Evolutionary conservation across 306 rosid species (phyloP).

Genomic region (Trifolium repens): DNA sequence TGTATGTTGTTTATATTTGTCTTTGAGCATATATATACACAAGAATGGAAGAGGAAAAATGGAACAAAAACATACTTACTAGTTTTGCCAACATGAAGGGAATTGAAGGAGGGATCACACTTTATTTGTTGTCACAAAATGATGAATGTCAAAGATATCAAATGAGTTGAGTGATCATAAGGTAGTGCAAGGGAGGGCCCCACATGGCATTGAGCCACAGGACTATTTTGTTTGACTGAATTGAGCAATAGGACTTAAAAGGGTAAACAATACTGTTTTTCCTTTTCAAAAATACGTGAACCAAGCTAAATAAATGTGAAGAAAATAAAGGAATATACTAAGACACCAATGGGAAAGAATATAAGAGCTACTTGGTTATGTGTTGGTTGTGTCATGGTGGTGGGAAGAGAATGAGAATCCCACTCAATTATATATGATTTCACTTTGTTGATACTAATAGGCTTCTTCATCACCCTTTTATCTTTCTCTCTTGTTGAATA

Average conservation of each 20-base stretch:
- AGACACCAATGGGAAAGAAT: constrained; percentile 52
- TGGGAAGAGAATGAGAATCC: constrained; percentile 75
- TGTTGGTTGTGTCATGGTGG: constrained; percentile 33
- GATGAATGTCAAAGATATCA: constrained; percentile 47
- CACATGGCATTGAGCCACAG: constrained; percentile 50
- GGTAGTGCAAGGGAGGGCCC: constrained; percentile 66
- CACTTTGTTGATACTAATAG: constrained; percentile 45
- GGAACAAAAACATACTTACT: constrained; percentile 37
- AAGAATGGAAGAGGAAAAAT: background rate
- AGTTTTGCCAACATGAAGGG: constrained; percentile 42
- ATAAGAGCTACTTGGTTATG: constrained; percentile 43
- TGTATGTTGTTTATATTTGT: background rate
- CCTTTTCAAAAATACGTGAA: background rate
- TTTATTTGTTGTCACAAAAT: constrained; percentile 34
- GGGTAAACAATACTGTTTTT: constrained; percentile 28
- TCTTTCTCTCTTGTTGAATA: background rate
- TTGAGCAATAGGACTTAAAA: constrained; percentile 27
- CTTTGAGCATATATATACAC: background rate
- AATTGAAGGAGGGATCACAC: constrained; percentile 3
- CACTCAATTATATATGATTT: constrained; percentile 52
- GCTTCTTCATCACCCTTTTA: constrained; percentile 25
- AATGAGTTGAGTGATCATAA: constrained; percentile 40
- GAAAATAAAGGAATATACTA: constrained; percentile 17
- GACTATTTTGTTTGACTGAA: background rate
- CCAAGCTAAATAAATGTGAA: background rate